These are phyloP conservation scores for Cladophialophora yegresii DNA, from an alignment of 2,329 filamentous ascomycete genomes.

Conservation along the genomic window DNA sequence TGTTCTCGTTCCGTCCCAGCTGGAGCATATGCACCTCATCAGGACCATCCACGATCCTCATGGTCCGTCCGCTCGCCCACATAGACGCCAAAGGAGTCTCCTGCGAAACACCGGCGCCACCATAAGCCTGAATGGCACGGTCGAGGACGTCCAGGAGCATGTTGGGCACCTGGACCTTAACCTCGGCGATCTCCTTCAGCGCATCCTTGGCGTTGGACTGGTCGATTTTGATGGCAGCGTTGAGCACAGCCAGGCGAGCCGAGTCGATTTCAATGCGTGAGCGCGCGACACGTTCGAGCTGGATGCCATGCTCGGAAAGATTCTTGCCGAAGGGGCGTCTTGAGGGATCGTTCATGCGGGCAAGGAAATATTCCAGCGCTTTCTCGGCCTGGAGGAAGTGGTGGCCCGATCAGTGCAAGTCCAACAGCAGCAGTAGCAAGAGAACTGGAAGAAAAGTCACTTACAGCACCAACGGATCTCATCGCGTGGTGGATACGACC, in stretches of 20 bases:
- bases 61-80: slow-evolving; percentile 77
- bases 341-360: slow-evolving; percentile 84
- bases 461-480: slow-evolving; percentile 79
- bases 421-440: background rate
- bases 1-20: slow-evolving; percentile 59
- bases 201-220: slow-evolving; percentile 83
- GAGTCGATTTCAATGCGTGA: slow-evolving; percentile 93
- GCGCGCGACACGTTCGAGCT: slow-evolving; percentile 90
- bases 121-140: slow-evolving; percentile 89
- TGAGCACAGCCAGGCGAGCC: slow-evolving; percentile 84
- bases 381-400: slow-evolving; percentile 63
- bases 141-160: slow-evolving; percentile 86
- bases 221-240: slow-evolving; percentile 95
- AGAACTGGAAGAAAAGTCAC: slow-evolving; percentile 1
- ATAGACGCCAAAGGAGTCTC: slow-evolving; percentile 81
- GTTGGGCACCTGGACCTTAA: slow-evolving; percentile 86
- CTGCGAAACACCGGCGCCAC: slow-evolving; percentile 86
- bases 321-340: slow-evolving; percentile 92
- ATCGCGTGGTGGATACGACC: slow-evolving; percentile 98
- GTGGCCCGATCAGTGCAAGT: background rate
- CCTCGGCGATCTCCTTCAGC: slow-evolving; percentile 89
- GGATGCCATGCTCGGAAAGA: slow-evolving; percentile 85
- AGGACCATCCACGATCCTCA: slow-evolving; percentile 86
- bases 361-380: slow-evolving; percentile 91
- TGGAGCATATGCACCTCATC: slow-evolving; percentile 85